Percentiles rank a stretch among this genome's conserved stretches.
phyloP scores from a whole-genome alignment of 345 rosid species.

The Hypericum perforatum region DNA sequence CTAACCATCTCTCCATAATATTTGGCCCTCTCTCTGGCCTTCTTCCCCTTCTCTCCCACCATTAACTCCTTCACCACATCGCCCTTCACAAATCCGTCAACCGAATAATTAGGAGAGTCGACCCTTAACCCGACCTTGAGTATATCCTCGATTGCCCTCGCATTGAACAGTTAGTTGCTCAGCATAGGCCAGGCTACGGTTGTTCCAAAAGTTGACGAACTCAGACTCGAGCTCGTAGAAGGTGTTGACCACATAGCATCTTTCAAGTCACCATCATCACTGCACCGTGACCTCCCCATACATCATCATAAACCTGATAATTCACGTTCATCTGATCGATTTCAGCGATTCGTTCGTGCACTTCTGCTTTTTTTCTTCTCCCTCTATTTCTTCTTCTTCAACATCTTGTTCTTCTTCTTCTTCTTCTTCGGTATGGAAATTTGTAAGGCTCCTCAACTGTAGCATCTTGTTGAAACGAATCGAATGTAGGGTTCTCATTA shows the following conservation, averaged over 20 bases:
- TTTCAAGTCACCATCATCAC: no score
- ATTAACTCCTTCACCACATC: conserved; percentile 47
- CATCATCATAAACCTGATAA: no score
- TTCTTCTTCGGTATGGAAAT: no score
- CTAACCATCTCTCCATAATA: conserved; percentile 35
- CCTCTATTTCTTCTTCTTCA: no score
- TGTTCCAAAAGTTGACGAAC: conserved; percentile 32
- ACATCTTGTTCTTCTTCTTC: no score
- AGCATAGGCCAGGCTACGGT: conserved; percentile 70
- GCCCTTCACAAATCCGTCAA: conserved; percentile 36
- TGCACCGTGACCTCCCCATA: no score
- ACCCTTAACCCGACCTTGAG: conserved; percentile 48
- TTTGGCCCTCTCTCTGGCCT: conserved; percentile 32
- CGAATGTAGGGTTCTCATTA: no score
- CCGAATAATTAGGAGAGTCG: conserved; percentile 31
- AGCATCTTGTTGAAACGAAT: no score
- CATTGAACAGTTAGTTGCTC: conserved; percentile 66
- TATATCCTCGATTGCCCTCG: conserved; percentile 58
- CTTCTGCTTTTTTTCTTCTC: no score
- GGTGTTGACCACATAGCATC: conserved; percentile 38
- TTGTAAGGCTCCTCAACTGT: no score
- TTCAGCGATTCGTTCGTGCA: no score
- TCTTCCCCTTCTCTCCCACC: conserved; percentile 50
- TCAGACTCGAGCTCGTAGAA: conserved; percentile 56
- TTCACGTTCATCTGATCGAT: no score